Percentiles rank a stretch among this genome's conserved stretches.
Conservation (phyloP, 441 rosid species). For the Jatropha multifida region DNA sequence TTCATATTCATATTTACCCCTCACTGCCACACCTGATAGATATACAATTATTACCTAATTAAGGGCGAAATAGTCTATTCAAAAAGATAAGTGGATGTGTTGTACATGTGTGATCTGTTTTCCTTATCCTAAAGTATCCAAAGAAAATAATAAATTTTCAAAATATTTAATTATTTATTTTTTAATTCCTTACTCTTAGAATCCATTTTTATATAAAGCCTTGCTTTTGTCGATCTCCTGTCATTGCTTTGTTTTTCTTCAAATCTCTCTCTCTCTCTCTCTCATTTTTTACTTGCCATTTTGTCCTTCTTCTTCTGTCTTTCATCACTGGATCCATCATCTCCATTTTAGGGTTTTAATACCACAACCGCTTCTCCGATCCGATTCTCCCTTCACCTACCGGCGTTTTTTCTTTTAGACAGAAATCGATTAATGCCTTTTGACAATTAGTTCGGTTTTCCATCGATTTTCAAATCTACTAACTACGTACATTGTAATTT, state of each 20-base stretch:
- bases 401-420: neutral
- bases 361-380: constrained; percentile 1
- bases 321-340: constrained; percentile 1
- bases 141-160: neutral
- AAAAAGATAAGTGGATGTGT: neutral
- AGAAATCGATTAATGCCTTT: neutral
- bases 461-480: neutral
- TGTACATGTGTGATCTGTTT: neutral
- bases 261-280: neutral
- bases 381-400: neutral
- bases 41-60: neutral
- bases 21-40: neutral
- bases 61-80: neutral
- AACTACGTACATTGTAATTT: neutral
- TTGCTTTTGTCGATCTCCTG: neutral
- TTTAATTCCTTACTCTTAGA: constrained; percentile 18
- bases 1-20: neutral
- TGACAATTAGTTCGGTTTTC: neutral
- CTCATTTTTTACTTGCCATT: constrained; percentile 10
- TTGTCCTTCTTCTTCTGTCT: neutral
- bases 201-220: constrained; percentile 9
- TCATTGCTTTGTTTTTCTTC: constrained; percentile 14
- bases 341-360: constrained; percentile 16
- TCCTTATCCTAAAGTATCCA: neutral
- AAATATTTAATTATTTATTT: neutral